A percentile compares a stretch with the other conserved stretches of the same genome.
These are phyloP conservation scores for Sugiyamaella qingdaonensis DNA, from an alignment of 805 yeast species.

Conservation along the genomic window DNA sequence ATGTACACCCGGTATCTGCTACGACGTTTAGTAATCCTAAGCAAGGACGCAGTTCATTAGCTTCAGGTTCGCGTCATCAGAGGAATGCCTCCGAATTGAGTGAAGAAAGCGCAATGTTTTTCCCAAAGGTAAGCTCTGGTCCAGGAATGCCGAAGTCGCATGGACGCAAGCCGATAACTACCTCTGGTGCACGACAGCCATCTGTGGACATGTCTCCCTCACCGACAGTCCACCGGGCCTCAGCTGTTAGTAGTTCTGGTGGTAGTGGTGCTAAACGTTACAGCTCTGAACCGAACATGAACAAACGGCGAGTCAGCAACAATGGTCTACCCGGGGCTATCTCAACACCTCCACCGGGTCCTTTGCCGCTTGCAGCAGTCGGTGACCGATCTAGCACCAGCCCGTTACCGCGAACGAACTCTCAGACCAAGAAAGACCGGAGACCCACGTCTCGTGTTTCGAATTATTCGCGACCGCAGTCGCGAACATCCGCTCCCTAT, in stretches of 20 bases:
- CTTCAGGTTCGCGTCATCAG: not conserved
- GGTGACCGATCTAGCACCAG: not conserved
- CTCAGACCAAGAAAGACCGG: conserved; percentile 10
- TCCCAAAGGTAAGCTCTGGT: not conserved
- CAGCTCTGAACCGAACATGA: not conserved
- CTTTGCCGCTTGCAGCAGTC: not conserved
- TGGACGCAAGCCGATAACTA: not conserved
- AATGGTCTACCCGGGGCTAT: not conserved
- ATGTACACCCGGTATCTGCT: not conserved
- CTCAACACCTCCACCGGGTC: conserved; percentile 11
- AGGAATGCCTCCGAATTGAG: not conserved
- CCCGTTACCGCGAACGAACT: conserved; percentile 13
- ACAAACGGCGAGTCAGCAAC: not conserved
- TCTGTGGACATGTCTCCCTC: not conserved
- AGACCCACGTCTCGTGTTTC: conserved; percentile 20
- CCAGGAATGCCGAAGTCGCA: not conserved
- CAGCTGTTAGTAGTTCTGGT: not conserved
- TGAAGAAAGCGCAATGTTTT: conserved; percentile 3
- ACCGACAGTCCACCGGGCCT: not conserved
- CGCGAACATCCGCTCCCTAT: conserved; percentile 1
- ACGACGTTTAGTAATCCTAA: not conserved
- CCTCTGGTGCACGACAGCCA: not conserved
- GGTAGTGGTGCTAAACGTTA: not conserved
- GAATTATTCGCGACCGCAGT: conserved; percentile 10
- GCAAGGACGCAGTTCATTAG: not conserved